Evolutionary conservation across 129 eudicot species (phyloP), one percentile per base, ranked within the genome.

Genomic region (Centella asiatica): DNA sequence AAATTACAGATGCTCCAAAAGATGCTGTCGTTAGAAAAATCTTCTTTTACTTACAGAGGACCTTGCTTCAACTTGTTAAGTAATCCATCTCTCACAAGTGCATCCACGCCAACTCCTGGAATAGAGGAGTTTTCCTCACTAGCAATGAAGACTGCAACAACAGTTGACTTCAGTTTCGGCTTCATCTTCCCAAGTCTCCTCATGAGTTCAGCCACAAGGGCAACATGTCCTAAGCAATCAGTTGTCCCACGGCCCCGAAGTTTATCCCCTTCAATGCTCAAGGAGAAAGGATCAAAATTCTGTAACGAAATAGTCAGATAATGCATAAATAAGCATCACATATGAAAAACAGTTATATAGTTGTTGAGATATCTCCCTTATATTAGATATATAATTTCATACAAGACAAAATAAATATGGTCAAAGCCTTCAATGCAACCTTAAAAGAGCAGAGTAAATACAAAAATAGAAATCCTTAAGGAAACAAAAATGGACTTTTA

Each of bases 181-280:
- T 81, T 90, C n/a, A 85, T 83, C 77, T 84, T 85, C 25, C 87
- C 95, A 18, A 90, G 78, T 48, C 61, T 79, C 77, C 44, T 83
- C 97, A 90, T 90, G 31, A 90, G 81, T 69, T 90, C 97, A 33
- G 97, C 74, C 32, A 90, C 89, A 64, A 90, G 87, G 12, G 97
- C 97, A 72, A 90, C 97, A 72, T 90, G 97, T 23, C 97, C 97
- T 60, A 90, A 81, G 72, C 97, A 90, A 70, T 90, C 97, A 23
- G 97, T 90, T 9, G 97, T 90, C 46, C 97, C 97, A 66, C 97
- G 95, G 18, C 95, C 97, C 31, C 72, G 76, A 69, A 90, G 97
- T 63, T 86, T 81, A 70, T 90, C 97, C 48, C 95, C 97, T 51
- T 90, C 95, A 46, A 87, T 79, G 81, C 83, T 77, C 85, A 90